Evolutionary conservation across 768 basidiomycete species (phyloP).

Genomic region (Collybia mongolica): DNA sequence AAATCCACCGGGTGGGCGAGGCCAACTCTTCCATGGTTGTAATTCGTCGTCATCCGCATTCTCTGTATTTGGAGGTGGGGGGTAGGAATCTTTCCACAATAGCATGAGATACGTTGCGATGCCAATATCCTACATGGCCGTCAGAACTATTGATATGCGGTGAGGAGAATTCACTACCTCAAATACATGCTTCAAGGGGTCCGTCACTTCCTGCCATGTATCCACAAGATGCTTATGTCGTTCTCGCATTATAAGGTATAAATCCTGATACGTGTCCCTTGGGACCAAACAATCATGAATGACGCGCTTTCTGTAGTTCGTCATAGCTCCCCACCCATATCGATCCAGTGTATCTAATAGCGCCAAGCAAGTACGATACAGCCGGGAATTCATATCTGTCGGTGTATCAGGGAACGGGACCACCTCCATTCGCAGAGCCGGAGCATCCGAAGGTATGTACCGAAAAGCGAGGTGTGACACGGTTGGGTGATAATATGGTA

Average conservation of each 20-base stretch:
- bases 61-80: slow-evolving; percentile 2
- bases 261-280: slow-evolving; percentile 82
- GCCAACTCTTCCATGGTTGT: slow-evolving; percentile 69
- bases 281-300: slow-evolving; percentile 78
- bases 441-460: slow-evolving; percentile 42
- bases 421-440: slow-evolving; percentile 55
- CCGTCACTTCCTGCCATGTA: slow-evolving; percentile 79
- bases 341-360: slow-evolving; percentile 82
- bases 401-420: slow-evolving; percentile 49
- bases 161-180: slow-evolving; percentile 48
- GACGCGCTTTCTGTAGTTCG: slow-evolving; percentile 85
- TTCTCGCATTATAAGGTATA: slow-evolving; percentile 86
- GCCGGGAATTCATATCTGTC: slow-evolving; percentile 53
- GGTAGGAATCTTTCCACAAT: slow-evolving; percentile 80
- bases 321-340: slow-evolving; percentile 85
- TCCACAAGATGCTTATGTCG: slow-evolving; percentile 74
- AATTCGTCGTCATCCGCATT: slow-evolving; percentile 11
- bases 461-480: slow-evolving; percentile 81
- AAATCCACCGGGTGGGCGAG: slow-evolving; percentile 82
- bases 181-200: slow-evolving; percentile 88
- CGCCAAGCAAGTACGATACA: slow-evolving; percentile 79
- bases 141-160: neutral
- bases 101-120: slow-evolving; percentile 93
- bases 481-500: slow-evolving; percentile 92
- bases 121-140: slow-evolving; percentile 72